Evolutionary conservation across 345 rosid genomes (phyloP), one percentile per base, ranked within the genome.

Genomic region (Moricandia moricandioides): DNA sequence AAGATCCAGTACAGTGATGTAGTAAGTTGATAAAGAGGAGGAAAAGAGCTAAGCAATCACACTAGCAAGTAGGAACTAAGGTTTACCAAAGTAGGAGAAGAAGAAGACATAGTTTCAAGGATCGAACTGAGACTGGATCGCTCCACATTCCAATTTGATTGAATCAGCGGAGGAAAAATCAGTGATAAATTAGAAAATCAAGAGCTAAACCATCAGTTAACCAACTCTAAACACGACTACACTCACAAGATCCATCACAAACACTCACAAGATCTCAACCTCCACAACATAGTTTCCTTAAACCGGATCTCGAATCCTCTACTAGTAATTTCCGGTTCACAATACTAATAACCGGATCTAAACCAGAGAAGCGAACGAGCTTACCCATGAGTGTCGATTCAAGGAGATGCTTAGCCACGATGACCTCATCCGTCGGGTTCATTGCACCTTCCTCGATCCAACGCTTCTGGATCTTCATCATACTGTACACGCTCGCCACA

Each of bases 321-420:
- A 71, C 58, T 49, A 49, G 54, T 64, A 55, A 51, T 18, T 33
- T 16, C 54, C 3, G 51, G 62, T 39, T 64, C 29, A 64, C 3
- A 27, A 3, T 5, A 57, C 62, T 27, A 8, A 27, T 2, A 6
- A 2, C 7, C 29, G 65, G 78, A 73, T 73, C 78, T 12, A 68
- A 21, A 40, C 14, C 47, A 17, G 26, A 70, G 56, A 37, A 51
- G 2, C 47, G 37, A 67, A 0, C 7, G 40, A 72, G 70, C 52
- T 69, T 85, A 94, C 98, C 97, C 90, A 94, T 85, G 39, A 93
- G 90, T 88, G 99, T 89, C 62, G 91, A 84, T 78, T 95, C 97
- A 12, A 92, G 96, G 65, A 90, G 85, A 76, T 87, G 90, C 37
- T 63, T 83, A 9, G 91, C 83, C 89, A 92, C 83, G 68, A 95